These are phyloP conservation scores for Starmerella vitae DNA, from an alignment of 805 yeast species.

Conservation along the genomic window DNA sequence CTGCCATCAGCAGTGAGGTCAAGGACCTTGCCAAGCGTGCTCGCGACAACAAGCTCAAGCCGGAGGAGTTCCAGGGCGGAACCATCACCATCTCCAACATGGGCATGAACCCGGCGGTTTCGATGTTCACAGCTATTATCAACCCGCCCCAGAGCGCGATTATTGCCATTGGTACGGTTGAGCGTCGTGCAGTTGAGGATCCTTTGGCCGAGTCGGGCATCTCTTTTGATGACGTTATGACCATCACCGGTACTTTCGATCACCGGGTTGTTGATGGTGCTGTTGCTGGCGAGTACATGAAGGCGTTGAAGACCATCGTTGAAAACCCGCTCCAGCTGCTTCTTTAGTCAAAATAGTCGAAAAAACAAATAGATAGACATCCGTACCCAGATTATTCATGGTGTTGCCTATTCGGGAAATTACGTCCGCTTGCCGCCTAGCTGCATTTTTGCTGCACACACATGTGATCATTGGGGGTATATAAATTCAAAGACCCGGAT, in stretches of 20 bases:
- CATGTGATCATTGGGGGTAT: no score
- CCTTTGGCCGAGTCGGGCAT: conserved; percentile 82
- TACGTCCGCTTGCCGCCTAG: no score
- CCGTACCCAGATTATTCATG: no score
- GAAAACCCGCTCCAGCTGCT: conserved; percentile 94
- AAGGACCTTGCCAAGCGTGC: conserved; percentile 96
- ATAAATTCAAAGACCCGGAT: no score
- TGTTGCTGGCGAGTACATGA: conserved; percentile 92
- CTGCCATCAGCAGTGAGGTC: conserved; percentile 63
- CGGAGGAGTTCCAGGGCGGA: conserved; percentile 99
- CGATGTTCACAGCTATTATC: conserved; percentile 85
- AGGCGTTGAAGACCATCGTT: conserved; percentile 74
- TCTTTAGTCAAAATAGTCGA: conserved; percentile 34
- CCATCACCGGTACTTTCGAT: conserved; percentile 92
- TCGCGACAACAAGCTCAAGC: conserved; percentile 77
- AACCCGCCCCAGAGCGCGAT: conserved; percentile 96
- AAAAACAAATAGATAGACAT: not conserved
- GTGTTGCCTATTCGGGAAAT: no score
- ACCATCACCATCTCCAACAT: conserved; percentile 95
- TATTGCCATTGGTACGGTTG: conserved; percentile 85
- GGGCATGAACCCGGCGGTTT: conserved; percentile 96
- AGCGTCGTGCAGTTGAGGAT: conserved; percentile 87
- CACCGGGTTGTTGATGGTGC: conserved; percentile 98
- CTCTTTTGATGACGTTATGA: conserved; percentile 79
- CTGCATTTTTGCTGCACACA: no score